Percentiles rank a stretch among this genome's conserved stretches.
Evolutionary conservation across 495 filamentous ascomycete genomes (phyloP).

Genomic region (Achaetomiella virescens): DNA sequence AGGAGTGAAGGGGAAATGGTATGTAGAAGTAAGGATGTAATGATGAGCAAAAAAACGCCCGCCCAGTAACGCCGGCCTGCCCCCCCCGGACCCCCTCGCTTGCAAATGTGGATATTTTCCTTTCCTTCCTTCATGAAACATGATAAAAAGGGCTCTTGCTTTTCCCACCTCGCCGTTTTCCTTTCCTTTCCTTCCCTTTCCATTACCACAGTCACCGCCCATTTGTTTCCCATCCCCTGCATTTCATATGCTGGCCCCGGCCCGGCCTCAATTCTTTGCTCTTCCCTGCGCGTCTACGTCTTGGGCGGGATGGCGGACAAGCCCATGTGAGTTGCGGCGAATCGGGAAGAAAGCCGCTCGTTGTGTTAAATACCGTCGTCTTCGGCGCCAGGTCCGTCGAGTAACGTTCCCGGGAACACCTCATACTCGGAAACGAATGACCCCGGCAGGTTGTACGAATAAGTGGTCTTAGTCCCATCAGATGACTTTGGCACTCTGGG

Average conservation of each 20-base stretch:
- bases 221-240: conserved; percentile 11
- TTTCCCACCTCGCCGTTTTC: not conserved
- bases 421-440: no score
- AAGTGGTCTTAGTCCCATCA: no score
- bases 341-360: no score
- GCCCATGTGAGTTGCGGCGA: no score
- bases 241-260: conserved; percentile 11
- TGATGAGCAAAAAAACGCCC: not conserved
- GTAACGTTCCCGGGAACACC: no score
- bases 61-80: not conserved
- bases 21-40: conserved; percentile 5
- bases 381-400: no score
- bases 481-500: not conserved
- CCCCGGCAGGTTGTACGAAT: no score
- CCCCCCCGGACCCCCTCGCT: not conserved
- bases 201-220: not conserved
- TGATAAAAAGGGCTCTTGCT: not conserved
- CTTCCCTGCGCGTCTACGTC: no score
- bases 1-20: not conserved
- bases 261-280: no score
- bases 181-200: not conserved
- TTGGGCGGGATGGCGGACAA: no score
- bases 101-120: conserved; percentile 5
- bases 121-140: conserved; percentile 6
- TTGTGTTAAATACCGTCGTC: no score